A percentile compares a stretch with the other conserved stretches of the same genome.
Conservation (phyloP, 1,139 yeast genomes). For the Barnettozyma hawaiiensis region DNA sequence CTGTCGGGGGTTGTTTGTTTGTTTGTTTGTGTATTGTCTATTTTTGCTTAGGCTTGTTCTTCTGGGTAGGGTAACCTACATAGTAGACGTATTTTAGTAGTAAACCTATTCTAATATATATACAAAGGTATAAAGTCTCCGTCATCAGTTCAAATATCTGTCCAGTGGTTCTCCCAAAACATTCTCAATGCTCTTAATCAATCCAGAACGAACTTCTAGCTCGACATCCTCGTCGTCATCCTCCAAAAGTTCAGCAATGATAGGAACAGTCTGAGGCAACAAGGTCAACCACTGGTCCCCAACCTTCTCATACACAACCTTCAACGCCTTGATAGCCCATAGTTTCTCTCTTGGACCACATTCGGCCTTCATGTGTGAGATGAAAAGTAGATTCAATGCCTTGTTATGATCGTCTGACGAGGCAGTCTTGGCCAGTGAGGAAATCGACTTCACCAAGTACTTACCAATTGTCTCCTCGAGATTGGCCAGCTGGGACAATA, state of each 20-base stretch:
- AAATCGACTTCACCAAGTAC: conserved; percentile 72
- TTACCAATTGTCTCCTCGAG: conserved; percentile 71
- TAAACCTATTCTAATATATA: no score
- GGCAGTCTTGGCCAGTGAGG: conserved; percentile 63
- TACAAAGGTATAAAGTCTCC: neutral
- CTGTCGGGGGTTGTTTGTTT: no score
- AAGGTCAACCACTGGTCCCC: conserved; percentile 93
- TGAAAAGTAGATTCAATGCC: conserved; percentile 48
- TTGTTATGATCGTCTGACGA: conserved; percentile 83
- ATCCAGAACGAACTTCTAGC: conserved; percentile 83
- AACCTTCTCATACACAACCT: conserved; percentile 78
- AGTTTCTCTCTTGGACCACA: conserved; percentile 55
- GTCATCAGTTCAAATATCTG: conserved; percentile 56
- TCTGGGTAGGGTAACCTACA: neutral
- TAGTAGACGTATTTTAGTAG: no score
- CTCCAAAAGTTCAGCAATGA: conserved; percentile 89
- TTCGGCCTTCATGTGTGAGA: conserved; percentile 50
- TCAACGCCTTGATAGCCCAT: conserved; percentile 79
- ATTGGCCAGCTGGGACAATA: conserved; percentile 59
- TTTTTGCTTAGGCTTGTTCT: no score
- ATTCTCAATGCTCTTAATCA: conserved; percentile 85
- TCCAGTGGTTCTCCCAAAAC: conserved; percentile 95
- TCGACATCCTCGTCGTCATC: conserved; percentile 95
- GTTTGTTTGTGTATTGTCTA: no score
- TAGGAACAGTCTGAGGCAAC: conserved; percentile 92